Base-by-base conservation (phyloP, 2,329 filamentous ascomycete genomes). In the Apiospora kogelbergensis region DNA sequence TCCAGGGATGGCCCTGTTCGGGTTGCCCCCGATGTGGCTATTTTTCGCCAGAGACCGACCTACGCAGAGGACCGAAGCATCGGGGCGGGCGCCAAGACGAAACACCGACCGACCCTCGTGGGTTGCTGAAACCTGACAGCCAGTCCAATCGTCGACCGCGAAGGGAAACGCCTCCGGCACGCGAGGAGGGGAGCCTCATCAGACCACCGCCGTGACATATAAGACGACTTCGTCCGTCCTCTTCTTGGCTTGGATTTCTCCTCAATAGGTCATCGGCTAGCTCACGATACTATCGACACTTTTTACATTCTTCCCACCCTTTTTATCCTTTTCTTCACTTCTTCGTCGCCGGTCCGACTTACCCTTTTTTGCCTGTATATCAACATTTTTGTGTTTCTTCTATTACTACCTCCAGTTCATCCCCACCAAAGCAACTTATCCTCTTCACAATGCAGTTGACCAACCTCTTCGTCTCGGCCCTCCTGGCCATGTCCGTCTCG, bases 361-460 rank as follows among this genome's bases (percentile, higher is more conserved):
- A 45, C 53, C 26, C 65, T 68, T 45, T 70, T 46, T 37, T 63
- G 37, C 48, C 6, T 46, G 64, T 26, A 40, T 68, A 66, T 2
- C 4, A 66, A 2, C 13, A 6, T 63, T 63, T 33, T 33, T 24
- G 33, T 46, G 33, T 30, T 9, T 63, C 13, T 26, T 15, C 46
- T 24, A 30, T 17, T n/a, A 11, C 26, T 2, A 48, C 42, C 6
- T 45, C 41, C 30, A 30, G 3, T 24, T 24, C 40, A 66, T 20
- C 20, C 7, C 45, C 13, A 24, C 48, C 60, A 20, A 37, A 11
- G 13, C 40, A 42, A 41, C 6, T 6, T 7, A 42, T 13, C 40
- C 40, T 15, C 17, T 13, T 60, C 70, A 70, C 64, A 24, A 73
- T 73, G 72, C 72, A 73, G 69, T 17, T 72, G 33, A 67, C 68